Evolutionary conservation across 768 basidiomycete genomes (phyloP).

Genomic region (Macrolepiota dolichaula): DNA sequence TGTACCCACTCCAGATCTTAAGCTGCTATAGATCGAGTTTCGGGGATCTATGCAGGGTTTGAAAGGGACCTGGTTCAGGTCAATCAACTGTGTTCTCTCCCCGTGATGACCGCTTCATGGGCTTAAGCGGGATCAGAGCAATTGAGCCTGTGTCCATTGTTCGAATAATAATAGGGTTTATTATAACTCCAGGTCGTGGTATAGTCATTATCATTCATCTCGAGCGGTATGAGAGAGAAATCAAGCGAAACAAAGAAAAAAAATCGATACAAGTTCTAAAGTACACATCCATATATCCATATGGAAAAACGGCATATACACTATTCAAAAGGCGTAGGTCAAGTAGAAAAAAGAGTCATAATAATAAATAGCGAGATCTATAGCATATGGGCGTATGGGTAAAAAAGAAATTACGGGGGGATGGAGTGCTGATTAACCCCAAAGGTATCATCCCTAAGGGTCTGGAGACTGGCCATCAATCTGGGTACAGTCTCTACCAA

Average conservation of each 20-base stretch:
- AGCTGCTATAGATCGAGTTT: slow-evolving; percentile 9
- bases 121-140: not conserved
- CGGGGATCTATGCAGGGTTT: slow-evolving; percentile 7
- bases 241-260: too few relatives aligned
- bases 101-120: not conserved
- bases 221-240: not conserved
- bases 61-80: not conserved
- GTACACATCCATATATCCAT: slow-evolving; percentile 10
- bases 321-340: not conserved
- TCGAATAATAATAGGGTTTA: too few relatives aligned
- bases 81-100: not conserved
- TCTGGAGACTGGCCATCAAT: slow-evolving; percentile 10
- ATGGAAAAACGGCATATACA: not conserved
- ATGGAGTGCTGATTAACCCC: not conserved
- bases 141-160: too few relatives aligned
- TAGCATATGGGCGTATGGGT: not conserved
- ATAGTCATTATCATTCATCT: not conserved
- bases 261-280: slow-evolving; percentile 1
- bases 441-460: slow-evolving; percentile 1
- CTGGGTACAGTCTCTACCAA: slow-evolving; percentile 9
- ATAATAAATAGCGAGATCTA: slow-evolving; percentile 7
- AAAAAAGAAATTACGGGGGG: slow-evolving; percentile 1
- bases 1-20: slow-evolving; percentile 10
- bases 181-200: not conserved
- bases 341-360: not conserved